A percentile compares a stretch with the other conserved stretches of the same genome.
These are phyloP conservation scores for Pichia inconspicua DNA, from an alignment of 1,139 yeast genomes.

Conservation along the genomic window DNA sequence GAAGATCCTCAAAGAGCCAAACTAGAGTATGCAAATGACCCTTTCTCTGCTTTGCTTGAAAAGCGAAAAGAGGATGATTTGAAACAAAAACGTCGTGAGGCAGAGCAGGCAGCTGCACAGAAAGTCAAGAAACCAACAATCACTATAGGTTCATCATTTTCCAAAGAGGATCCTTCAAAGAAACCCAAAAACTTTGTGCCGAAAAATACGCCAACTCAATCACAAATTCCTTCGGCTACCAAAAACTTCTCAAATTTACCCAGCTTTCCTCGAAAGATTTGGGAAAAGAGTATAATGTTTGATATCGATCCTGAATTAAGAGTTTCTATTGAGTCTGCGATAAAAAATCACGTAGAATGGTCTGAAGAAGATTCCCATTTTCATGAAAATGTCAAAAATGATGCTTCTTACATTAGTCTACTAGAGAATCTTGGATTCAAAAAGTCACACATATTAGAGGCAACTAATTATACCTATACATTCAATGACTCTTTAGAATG, in stretches of 20 bases:
- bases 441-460: constrained; percentile 59
- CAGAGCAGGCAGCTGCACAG: constrained; percentile 31
- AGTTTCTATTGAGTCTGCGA: constrained; percentile 45
- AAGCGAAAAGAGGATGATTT: constrained; percentile 38
- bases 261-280: constrained; percentile 50
- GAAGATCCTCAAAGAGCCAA: constrained; percentile 43
- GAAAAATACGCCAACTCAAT: neutral
- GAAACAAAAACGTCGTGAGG: constrained; percentile 38
- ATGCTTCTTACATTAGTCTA: constrained; percentile 15
- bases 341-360: constrained; percentile 53
- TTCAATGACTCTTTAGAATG: constrained; percentile 65
- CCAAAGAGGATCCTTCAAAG: neutral
- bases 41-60: constrained; percentile 57
- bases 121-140: constrained; percentile 40
- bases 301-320: constrained; percentile 45
- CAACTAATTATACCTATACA: constrained; percentile 50
- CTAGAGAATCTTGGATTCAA: constrained; percentile 58
- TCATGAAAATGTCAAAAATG: constrained; percentile 4
- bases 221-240: constrained; percentile 1
- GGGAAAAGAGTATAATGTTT: constrained; percentile 46
- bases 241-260: constrained; percentile 12
- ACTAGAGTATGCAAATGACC: constrained; percentile 55
- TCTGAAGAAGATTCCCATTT: constrained; percentile 21
- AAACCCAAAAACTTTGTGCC: neutral
- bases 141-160: constrained; percentile 26